phyloP scores from a whole-genome alignment of 2,329 filamentous ascomycete species.

The Ceratocystis alfenasii region DNA sequence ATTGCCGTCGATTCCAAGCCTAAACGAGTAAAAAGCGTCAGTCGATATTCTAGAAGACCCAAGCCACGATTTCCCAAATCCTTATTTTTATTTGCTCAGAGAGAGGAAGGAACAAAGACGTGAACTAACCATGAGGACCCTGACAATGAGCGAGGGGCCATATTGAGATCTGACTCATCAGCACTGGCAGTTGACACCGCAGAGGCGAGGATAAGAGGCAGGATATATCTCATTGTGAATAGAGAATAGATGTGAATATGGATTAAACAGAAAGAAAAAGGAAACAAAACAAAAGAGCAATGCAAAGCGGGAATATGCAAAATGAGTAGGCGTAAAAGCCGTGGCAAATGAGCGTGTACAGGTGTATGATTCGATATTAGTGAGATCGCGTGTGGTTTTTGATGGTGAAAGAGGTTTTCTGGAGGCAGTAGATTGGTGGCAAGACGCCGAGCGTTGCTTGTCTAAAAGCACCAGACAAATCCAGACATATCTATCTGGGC shows the following conservation, averaged over 20 bases:
- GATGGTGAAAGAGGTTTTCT: neutral
- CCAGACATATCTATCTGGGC: neutral
- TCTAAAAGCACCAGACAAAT: slow-evolving; percentile 7
- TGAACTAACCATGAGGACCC: slow-evolving; percentile 20
- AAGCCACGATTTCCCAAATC: neutral
- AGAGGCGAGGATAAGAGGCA: slow-evolving; percentile 7
- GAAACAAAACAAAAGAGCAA: slow-evolving; percentile 1
- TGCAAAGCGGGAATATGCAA: slow-evolving; percentile 1
- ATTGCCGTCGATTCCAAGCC: slow-evolving; percentile 53
- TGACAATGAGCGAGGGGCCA: slow-evolving; percentile 14
- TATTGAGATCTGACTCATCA: neutral
- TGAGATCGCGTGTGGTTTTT: neutral
- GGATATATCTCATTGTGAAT: slow-evolving; percentile 13
- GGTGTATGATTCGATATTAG: slow-evolving; percentile 4
- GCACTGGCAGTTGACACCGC: slow-evolving; percentile 7
- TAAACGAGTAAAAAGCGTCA: slow-evolving; percentile 25
- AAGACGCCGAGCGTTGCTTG: slow-evolving; percentile 14
- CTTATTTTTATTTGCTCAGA: too few relatives aligned
- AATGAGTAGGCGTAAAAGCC: neutral
- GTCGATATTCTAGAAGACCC: neutral
- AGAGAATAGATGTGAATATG: neutral
- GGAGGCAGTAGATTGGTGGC: slow-evolving; percentile 4
- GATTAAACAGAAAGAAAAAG: neutral
- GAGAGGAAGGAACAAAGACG: too few relatives aligned
- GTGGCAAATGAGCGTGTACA: neutral